Evolutionary conservation across 352 stramenopile species (phyloP).

Genomic region (Blastocystis sp.): DNA sequence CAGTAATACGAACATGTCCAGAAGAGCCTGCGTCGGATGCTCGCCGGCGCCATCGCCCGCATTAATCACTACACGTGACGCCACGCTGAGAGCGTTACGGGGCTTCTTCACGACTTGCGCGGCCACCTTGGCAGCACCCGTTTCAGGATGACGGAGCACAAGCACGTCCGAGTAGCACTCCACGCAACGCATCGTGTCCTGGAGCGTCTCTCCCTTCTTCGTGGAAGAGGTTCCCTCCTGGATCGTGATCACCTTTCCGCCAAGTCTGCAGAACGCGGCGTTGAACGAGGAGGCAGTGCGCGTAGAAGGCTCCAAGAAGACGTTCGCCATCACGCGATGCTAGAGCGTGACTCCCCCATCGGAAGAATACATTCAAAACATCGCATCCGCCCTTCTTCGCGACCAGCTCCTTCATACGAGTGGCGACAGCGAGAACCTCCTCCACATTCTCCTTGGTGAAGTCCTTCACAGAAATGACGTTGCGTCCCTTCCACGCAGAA

Average conservation of each 20-base stretch:
- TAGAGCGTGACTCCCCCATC: conserved; percentile 62
- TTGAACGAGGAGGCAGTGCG: conserved; percentile 96
- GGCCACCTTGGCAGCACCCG: conserved; percentile 84
- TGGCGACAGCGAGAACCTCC: conserved; percentile 73
- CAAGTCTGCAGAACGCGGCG: conserved; percentile 92
- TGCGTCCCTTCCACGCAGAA: conserved; percentile 75
- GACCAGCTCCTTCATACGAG: conserved; percentile 75
- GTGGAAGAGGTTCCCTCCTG: conserved; percentile 89
- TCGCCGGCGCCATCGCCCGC: conserved; percentile 91
- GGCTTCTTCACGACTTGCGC: conserved; percentile 84
- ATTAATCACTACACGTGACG: conserved; percentile 74
- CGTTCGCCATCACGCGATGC: conserved; percentile 87
- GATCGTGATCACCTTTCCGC: conserved; percentile 90
- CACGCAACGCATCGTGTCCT: conserved; percentile 93
- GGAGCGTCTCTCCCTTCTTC: conserved; percentile 97
- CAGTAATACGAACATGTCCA: conserved; percentile 99
- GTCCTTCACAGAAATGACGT: conserved; percentile 76
- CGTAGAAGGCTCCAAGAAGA: conserved; percentile 98
- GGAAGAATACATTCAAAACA: conserved; percentile 55
- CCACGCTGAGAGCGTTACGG: conserved; percentile 83
- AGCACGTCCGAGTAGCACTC: conserved; percentile 93
- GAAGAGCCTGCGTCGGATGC: conserved; percentile 96
- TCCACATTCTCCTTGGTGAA: conserved; percentile 75
- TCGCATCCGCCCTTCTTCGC: conserved; percentile 73
- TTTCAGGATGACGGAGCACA: conserved; percentile 90